Percentiles rank a stretch among this genome's conserved stretches.
These are phyloP conservation scores for Zymoseptoria pseudotritici DNA, from an alignment of 2,329 filamentous ascomycete genomes.

Conservation along the genomic window DNA sequence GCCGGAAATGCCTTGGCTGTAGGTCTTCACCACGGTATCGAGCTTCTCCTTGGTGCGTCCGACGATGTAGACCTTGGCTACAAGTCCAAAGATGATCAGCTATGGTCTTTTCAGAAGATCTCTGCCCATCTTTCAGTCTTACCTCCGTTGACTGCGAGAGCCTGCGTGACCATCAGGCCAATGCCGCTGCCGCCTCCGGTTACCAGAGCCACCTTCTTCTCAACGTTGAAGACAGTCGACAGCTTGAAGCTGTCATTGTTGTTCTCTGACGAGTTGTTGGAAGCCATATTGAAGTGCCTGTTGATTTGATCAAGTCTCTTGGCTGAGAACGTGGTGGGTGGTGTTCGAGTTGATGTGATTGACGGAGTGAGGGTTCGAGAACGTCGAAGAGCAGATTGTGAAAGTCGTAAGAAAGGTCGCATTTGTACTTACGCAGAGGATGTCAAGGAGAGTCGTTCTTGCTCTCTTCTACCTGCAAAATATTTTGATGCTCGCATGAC, in stretches of 20 bases:
- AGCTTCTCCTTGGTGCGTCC: constrained; percentile 43
- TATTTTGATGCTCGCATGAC: neutral
- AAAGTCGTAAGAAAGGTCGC: neutral
- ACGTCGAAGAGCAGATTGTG: neutral
- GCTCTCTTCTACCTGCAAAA: neutral
- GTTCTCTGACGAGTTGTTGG: constrained; percentile 16
- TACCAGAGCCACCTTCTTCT: neutral
- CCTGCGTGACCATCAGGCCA: constrained; percentile 41
- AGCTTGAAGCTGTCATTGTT: constrained; percentile 33
- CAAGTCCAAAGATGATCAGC: constrained; percentile 8
- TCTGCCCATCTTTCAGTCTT: neutral
- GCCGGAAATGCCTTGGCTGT: constrained; percentile 38
- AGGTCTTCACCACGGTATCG: constrained; percentile 37
- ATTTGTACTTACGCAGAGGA: neutral
- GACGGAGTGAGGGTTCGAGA: neutral
- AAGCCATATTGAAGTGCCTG: constrained; percentile 8
- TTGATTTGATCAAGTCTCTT: neutral
- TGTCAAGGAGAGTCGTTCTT: neutral
- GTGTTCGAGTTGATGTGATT: neutral
- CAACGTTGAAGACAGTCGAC: constrained; percentile 30
- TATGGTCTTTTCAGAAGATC: neutral
- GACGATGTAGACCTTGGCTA: constrained; percentile 43
- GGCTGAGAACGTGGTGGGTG: neutral
- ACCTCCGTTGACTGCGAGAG: constrained; percentile 28
- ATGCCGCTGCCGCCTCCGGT: constrained; percentile 39